Evolutionary conservation across 352 stramenopile species (phyloP).

Genomic region (Pythium monospermum): DNA sequence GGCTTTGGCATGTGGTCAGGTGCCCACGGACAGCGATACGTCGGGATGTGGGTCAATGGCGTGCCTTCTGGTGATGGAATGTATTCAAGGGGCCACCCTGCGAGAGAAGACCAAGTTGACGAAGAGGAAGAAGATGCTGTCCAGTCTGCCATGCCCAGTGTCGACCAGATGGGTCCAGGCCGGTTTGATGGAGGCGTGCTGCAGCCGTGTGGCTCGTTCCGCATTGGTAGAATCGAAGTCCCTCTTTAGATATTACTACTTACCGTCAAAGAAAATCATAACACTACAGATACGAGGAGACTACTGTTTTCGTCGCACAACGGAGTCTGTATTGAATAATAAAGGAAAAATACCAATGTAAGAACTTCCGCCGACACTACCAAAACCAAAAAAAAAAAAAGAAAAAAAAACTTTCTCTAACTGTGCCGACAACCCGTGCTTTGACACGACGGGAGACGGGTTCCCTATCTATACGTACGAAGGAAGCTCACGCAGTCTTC

Average conservation of each 20-base stretch:
- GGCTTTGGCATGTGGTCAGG: slow-evolving; percentile 66
- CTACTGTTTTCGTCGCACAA: slow-evolving; percentile 61
- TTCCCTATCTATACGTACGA: slow-evolving; percentile 52
- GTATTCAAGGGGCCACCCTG: slow-evolving; percentile 29
- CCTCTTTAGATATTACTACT: slow-evolving; percentile 19
- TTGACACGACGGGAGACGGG: slow-evolving; percentile 41
- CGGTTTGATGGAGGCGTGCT: slow-evolving; percentile 43
- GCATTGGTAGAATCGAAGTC: slow-evolving; percentile 31
- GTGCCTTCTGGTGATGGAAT: slow-evolving; percentile 47
- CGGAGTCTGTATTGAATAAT: slow-evolving; percentile 73
- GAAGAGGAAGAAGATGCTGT: slow-evolving; percentile 26
- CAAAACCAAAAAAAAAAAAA: slow-evolving; percentile 38
- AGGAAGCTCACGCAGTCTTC: slow-evolving; percentile 29
- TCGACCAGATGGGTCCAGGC: slow-evolving; percentile 21
- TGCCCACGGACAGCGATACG: slow-evolving; percentile 35
- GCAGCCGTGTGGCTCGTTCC: slow-evolving; percentile 37
- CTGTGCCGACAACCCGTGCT: slow-evolving; percentile 15
- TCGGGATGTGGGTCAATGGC: slow-evolving; percentile 54
- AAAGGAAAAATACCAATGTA: slow-evolving; percentile 57
- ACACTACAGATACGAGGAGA: too few relatives aligned
- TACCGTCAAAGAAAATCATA: slow-evolving; percentile 33
- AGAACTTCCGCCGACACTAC: slow-evolving; percentile 51
- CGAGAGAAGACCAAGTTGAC: slow-evolving; percentile 15
- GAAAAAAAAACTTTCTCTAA: slow-evolving; percentile 52
- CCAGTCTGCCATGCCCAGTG: neutral